These are phyloP conservation scores for Phytophthora cryptogea DNA, from an alignment of 352 stramenopile species.

Conservation along the genomic window DNA sequence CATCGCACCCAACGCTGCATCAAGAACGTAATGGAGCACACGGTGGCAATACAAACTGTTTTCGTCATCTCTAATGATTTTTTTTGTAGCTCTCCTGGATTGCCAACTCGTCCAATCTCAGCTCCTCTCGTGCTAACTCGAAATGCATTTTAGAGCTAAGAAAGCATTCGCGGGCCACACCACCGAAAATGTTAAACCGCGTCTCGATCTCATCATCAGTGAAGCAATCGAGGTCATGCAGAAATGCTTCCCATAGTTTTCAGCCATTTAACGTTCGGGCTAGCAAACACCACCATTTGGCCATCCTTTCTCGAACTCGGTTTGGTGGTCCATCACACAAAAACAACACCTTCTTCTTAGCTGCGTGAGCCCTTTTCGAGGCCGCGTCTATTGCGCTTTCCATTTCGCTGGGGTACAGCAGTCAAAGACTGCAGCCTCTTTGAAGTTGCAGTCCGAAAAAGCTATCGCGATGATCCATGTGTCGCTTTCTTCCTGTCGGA, in stretches of 20 bases:
- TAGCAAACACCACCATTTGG: conserved; percentile 8
- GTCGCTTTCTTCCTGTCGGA: background rate
- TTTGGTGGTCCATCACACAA: conserved; percentile 6
- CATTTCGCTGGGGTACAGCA: background rate
- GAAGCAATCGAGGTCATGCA: background rate
- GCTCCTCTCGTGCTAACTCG: background rate
- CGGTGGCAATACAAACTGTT: background rate
- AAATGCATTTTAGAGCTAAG: background rate
- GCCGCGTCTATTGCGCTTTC: background rate
- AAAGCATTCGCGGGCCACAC: conserved; percentile 1
- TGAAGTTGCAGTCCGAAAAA: background rate
- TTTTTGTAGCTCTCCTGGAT: background rate
- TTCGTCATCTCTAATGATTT: background rate
- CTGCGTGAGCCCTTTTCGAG: background rate
- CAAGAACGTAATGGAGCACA: conserved; percentile 1
- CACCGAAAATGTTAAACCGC: conserved; percentile 7
- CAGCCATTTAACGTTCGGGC: conserved; percentile 2
- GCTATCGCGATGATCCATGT: conserved; percentile 7
- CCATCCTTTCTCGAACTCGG: background rate
- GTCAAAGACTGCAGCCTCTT: background rate
- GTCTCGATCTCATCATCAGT: background rate
- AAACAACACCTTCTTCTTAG: conserved; percentile 4
- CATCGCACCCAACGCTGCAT: background rate
- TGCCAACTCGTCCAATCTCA: background rate
- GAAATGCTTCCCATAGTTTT: background rate